A percentile compares a stretch with the other conserved stretches of the same genome.
Evolutionary conservation across 2,329 filamentous ascomycete genomes (phyloP).

Genomic region (Phialemonium atrogriseum): DNA sequence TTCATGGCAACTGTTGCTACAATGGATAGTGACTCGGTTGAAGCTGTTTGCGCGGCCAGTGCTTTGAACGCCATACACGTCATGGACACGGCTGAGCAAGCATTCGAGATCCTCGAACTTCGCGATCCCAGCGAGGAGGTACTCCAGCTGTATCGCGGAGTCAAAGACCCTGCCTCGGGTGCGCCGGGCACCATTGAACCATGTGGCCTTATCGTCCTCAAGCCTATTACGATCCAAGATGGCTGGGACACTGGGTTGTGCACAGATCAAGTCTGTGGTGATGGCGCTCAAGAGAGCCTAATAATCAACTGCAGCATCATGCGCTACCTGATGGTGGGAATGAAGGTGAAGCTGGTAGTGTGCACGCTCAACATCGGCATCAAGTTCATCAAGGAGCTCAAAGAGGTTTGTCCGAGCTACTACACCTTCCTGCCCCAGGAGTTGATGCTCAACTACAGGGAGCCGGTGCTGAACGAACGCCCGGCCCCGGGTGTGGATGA

Average conservation of each 20-base stretch:
- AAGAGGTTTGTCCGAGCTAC: conserved; percentile 50
- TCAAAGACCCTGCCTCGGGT: conserved; percentile 15
- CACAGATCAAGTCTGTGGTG: conserved; percentile 3
- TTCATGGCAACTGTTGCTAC: conserved; percentile 37
- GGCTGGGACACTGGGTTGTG: conserved; percentile 33
- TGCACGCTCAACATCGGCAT: conserved; percentile 48
- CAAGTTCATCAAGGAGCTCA: conserved; percentile 54
- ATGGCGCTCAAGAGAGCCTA: conserved; percentile 44
- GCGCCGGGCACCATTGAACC: conserved; percentile 25
- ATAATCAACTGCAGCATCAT: conserved; percentile 30
- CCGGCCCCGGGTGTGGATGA: conserved; percentile 36
- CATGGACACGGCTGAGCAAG: conserved; percentile 39
- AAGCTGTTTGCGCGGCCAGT: conserved; percentile 17
- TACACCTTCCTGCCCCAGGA: conserved; percentile 60
- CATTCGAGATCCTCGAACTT: conserved; percentile 53
- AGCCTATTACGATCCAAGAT: conserved; percentile 36
- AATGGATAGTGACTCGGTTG: no score
- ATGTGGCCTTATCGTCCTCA: conserved; percentile 36
- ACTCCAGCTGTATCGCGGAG: conserved; percentile 34
- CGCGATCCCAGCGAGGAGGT: conserved; percentile 31
- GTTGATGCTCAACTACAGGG: conserved; percentile 59
- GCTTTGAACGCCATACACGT: conserved; percentile 28
- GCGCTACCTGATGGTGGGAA: conserved; percentile 46
- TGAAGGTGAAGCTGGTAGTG: conserved; percentile 48
- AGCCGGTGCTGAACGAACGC: conserved; percentile 37